Evolutionary conservation across 1,284 basidiomycete genomes (phyloP).

Genomic region (Naganishia liquefaciens): DNA sequence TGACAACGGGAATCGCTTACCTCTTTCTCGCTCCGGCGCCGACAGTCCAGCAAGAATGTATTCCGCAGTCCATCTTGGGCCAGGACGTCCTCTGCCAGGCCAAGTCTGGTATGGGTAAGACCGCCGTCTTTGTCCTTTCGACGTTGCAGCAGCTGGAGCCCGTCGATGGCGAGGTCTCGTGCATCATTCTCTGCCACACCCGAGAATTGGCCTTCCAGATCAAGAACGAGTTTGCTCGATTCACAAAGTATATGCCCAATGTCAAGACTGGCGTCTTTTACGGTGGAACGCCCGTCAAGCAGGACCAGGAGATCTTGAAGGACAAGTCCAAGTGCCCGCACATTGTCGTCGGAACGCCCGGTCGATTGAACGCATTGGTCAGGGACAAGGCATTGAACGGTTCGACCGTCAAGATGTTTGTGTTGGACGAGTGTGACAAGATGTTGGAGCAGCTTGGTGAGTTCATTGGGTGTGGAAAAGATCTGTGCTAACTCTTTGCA

Average conservation of each 20-base stretch:
- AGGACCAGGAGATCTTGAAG: conserved; percentile 90
- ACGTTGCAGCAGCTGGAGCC: conserved; percentile 98
- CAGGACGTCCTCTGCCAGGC: conserved; percentile 99
- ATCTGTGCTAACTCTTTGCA: conserved; percentile 52
- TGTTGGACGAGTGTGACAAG: conserved; percentile 99
- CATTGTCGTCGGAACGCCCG: conserved; percentile 97
- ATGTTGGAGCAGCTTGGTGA: conserved; percentile 99
- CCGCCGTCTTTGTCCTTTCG: conserved; percentile 97
- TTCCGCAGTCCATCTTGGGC: conserved; percentile 97
- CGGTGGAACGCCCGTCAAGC: conserved; percentile 91
- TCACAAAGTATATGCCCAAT: conserved; percentile 99
- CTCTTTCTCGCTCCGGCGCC: conserved; percentile 11
- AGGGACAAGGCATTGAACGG: conserved; percentile 91
- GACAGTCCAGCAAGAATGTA: conserved; percentile 98
- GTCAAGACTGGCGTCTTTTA: conserved; percentile 97
- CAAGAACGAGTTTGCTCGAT: conserved; percentile 98
- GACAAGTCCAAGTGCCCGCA: conserved; percentile 98
- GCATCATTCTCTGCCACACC: conserved; percentile 97
- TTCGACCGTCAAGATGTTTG: conserved; percentile 96
- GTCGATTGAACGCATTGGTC: conserved; percentile 86
- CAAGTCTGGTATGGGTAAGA: conserved; percentile 99
- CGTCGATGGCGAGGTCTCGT: conserved; percentile 95
- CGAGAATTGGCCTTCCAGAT: conserved; percentile 99
- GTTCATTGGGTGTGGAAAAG: neutral
- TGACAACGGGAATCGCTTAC: conserved; percentile 18